phyloP scores from a whole-genome alignment of 176 grass and related monocot species.

The Leersia perrieri region DNA sequence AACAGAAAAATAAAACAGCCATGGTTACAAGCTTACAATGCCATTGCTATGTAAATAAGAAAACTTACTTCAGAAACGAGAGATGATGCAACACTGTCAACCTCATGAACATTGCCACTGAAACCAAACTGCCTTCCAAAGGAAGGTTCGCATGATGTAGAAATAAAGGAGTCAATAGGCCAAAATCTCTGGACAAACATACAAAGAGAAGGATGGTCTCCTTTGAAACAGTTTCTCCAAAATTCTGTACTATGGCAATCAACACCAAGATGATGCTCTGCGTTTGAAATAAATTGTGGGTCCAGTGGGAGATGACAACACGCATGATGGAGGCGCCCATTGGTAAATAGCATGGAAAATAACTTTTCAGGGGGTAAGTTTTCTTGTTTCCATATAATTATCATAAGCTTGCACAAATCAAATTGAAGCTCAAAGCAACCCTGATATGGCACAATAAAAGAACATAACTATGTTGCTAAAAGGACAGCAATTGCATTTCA shows the following conservation, averaged over 20 bases:
- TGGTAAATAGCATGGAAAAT: conserved; percentile 54
- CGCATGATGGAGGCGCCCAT: conserved; percentile 69
- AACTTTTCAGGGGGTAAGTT: conserved; percentile 56
- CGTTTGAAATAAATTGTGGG: conserved; percentile 51
- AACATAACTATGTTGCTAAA: conserved; percentile 29
- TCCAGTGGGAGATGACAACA: conserved; percentile 66
- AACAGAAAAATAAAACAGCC: conserved; percentile 7
- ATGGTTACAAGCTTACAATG: background rate
- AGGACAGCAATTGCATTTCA: conserved; percentile 8
- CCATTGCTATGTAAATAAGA: background rate
- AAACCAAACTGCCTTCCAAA: conserved; percentile 38
- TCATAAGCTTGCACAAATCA: conserved; percentile 70
- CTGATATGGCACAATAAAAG: conserved; percentile 42
- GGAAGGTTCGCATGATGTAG: conserved; percentile 34
- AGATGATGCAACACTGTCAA: conserved; percentile 55
- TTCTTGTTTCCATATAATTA: conserved; percentile 57
- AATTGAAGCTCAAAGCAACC: conserved; percentile 73
- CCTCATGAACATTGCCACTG: conserved; percentile 41
- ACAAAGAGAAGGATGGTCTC: conserved; percentile 38
- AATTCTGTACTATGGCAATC: conserved; percentile 46
- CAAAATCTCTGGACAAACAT: conserved; percentile 72
- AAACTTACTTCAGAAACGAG: conserved; percentile 67
- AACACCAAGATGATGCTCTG: conserved; percentile 46
- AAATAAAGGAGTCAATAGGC: conserved; percentile 36
- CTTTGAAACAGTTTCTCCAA: conserved; percentile 68